Evolutionary conservation across 129 eudicot species (phyloP).

Genomic region (Artemisia tridentata): DNA sequence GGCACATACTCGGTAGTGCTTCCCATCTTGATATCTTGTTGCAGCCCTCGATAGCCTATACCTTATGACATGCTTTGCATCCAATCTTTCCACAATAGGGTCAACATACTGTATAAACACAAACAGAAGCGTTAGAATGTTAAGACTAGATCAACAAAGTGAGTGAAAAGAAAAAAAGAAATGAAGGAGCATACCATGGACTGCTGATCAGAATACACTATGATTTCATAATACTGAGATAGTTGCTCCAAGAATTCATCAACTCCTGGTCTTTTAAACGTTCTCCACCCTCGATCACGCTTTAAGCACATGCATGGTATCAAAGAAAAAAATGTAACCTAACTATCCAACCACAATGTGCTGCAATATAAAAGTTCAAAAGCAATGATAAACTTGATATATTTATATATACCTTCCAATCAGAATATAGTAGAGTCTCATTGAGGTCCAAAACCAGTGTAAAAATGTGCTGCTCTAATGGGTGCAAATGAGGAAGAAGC

Average conservation of each 20-base stretch:
- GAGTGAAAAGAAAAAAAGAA: not conserved
- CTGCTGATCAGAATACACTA: constrained; percentile 25
- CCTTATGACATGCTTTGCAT: constrained; percentile 56
- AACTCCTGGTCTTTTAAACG: constrained; percentile 90
- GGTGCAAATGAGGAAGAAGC: constrained; percentile 94
- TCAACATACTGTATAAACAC: constrained; percentile 70
- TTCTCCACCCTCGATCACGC: too few species aligned
- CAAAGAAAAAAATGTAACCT: not conserved
- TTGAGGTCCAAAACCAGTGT: constrained; percentile 90
- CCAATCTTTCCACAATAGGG: constrained; percentile 75
- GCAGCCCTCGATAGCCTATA: constrained; percentile 68
- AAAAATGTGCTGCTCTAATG: constrained; percentile 69
- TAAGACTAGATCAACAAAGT: constrained; percentile 1
- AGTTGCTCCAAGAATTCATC: constrained; percentile 77
- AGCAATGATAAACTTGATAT: constrained; percentile 8
- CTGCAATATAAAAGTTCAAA: not conserved
- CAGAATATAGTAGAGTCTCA: too few species aligned
- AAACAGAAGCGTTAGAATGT: constrained; percentile 3
- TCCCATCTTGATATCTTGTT: constrained; percentile 75
- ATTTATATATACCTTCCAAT: constrained; percentile 63
- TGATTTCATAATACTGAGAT: constrained; percentile 64
- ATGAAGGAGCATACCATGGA: constrained; percentile 41
- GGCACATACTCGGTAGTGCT: constrained; percentile 76
- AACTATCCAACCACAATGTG: not conserved
- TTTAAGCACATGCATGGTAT: constrained; percentile 23